Evolutionary conservation across 345 rosid species (phyloP), one percentile per base, ranked within the genome.

Genomic region (Anacardium occidentale): DNA sequence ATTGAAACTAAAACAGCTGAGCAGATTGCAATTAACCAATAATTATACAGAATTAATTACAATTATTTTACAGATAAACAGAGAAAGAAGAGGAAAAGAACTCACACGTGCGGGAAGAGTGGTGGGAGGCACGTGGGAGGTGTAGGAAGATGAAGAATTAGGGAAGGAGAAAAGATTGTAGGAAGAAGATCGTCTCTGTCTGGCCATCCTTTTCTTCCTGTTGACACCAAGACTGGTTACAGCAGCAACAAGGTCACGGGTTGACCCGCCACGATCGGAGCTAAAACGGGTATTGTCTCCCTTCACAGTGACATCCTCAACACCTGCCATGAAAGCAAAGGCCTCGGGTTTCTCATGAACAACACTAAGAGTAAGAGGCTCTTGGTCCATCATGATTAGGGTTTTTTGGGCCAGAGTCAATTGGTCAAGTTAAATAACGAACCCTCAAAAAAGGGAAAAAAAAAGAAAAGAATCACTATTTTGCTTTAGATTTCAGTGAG

Each of bases 131-230:
- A 84, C 84, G 84, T 84, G 88, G 78, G 83, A 77, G 66, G 67
- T 8, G 42, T 66, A 5, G 68, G 77, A 65, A 71, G 81, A 62
- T 64, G 80, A 53, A 47, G 75, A 2, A 29, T 85, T 69, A 69
- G 75, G 7, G 47, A 78, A 61, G 63, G 85, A 72, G 71, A 88
- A 86, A 59, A 83, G 82, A 66, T 64, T 83, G 83, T 82, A 75
- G 68, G 91, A 83, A 75, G 89, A 76, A 18, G 93, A 83, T 64
- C 92, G 82, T 81, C 95, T 94, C 84, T 83, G 93, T 83, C 98
- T 84, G 14, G 92, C 89, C 97, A 92, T 85, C 80, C 91, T 89
- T 83, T 90, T 89, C 87, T 89, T 90, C 91, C 85, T 83, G 76
- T 84, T 81, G 56, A 90, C 87, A 74, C 88, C 90, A 68, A 88